Conservation (phyloP, 2,329 filamentous ascomycete genomes). For the Aureobasidium lini region DNA sequence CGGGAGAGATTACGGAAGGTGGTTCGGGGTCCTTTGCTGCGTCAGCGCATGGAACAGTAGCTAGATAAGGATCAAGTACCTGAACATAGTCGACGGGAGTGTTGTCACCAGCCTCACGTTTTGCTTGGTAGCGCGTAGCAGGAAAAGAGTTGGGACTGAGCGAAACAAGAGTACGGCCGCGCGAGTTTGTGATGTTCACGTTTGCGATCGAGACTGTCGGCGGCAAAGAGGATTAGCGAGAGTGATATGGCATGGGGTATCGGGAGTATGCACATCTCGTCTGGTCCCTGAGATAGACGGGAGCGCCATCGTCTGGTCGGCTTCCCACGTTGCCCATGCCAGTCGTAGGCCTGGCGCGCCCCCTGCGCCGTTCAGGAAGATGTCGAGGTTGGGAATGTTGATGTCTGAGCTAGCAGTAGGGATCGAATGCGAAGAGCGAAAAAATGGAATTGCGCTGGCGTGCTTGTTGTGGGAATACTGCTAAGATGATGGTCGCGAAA, state of each 20-base stretch:
- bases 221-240: not conserved
- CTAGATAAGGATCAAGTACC: slow-evolving; percentile 46
- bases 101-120: slow-evolving; percentile 65
- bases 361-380: not conserved
- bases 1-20: slow-evolving; percentile 42
- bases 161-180: slow-evolving; percentile 67
- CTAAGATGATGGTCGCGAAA: not conserved
- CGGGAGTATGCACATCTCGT: slow-evolving; percentile 62
- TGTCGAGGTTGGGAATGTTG: not conserved
- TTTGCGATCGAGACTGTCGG: slow-evolving; percentile 75
- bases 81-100: slow-evolving; percentile 83
- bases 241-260: not conserved
- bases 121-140: slow-evolving; percentile 66
- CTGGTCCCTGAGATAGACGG: slow-evolving; percentile 84
- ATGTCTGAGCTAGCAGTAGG: not conserved
- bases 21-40: slow-evolving; percentile 65
- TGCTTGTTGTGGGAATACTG: not conserved
- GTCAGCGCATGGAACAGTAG: slow-evolving; percentile 3
- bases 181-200: slow-evolving; percentile 71
- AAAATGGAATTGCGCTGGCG: not conserved
- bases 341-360: slow-evolving; percentile 6
- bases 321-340: slow-evolving; percentile 88
- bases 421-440: not conserved
- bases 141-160: slow-evolving; percentile 83
- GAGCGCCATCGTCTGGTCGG: slow-evolving; percentile 72